Percentiles rank a stretch among this genome's conserved stretches.
These are phyloP conservation scores for Diphasiastrum complanatum DNA, from an alignment of 83 land plant species.

Conservation along the genomic window DNA sequence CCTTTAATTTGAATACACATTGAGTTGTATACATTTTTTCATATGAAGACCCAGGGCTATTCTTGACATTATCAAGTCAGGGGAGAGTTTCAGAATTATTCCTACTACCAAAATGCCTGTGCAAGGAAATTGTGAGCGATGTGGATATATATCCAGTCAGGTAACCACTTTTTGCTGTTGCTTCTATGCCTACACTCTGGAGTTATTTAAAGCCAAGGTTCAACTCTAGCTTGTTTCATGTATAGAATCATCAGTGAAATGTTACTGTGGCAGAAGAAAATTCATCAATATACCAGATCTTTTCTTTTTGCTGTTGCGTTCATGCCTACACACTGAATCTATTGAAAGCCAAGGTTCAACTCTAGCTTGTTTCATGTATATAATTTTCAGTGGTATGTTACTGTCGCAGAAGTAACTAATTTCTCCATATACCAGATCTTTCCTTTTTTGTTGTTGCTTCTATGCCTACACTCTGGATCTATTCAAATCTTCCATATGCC, in stretches of 20 bases:
- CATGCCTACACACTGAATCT: neutral
- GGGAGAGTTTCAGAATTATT: conserved; percentile 77
- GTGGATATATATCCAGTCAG: conserved; percentile 99
- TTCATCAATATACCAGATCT: too few species aligned
- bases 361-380: neutral
- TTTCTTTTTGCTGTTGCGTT: neutral
- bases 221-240: neutral
- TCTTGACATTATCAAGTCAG: conserved; percentile 88
- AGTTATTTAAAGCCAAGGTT: neutral
- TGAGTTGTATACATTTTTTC: neutral
- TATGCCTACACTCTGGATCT: neutral
- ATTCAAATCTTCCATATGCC: too few species aligned
- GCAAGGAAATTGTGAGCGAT: conserved; percentile 81
- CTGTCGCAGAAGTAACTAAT: too few species aligned
- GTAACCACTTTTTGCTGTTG: conserved; percentile 21
- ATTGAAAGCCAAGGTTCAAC: neutral
- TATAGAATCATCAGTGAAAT: neutral
- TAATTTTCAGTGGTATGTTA: neutral
- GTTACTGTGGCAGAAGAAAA: too few species aligned
- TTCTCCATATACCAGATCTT: too few species aligned
- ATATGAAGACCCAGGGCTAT: conserved; percentile 89
- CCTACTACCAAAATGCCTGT: conserved; percentile 88
- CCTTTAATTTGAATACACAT: neutral
- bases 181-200: neutral
- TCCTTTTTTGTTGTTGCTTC: neutral